Percentiles rank a stretch among this genome's conserved stretches.
These are phyloP conservation scores for Saururus chinensis DNA, from an alignment of 164 flowering plant species.

Conservation along the genomic window DNA sequence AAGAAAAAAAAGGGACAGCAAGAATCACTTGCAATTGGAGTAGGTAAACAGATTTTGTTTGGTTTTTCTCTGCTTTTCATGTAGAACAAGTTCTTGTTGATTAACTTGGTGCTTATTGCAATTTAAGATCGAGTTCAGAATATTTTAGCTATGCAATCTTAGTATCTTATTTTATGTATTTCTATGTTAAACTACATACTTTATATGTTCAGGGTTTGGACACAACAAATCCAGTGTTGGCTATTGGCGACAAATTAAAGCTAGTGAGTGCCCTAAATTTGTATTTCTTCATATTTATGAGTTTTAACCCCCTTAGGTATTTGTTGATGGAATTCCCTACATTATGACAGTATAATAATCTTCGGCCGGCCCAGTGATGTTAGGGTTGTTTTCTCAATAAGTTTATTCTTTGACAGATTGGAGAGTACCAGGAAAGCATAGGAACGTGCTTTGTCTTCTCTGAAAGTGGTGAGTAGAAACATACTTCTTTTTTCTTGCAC, in stretches of 20 bases:
- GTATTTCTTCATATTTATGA: background rate
- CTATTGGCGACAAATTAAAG: background rate
- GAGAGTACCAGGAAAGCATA: slow-evolving; percentile 65
- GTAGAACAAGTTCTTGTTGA: background rate
- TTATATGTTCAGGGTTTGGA: background rate
- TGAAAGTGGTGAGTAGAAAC: slow-evolving; percentile 36
- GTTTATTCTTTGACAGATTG: slow-evolving; percentile 30
- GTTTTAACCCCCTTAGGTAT: background rate
- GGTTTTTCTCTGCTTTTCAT: background rate
- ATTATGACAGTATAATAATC: background rate
- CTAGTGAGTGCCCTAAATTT: background rate
- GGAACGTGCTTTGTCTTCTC: slow-evolving; percentile 61
- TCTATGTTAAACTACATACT: background rate
- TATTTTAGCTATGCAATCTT: background rate
- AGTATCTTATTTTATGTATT: background rate
- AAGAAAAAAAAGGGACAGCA: too few relatives aligned
- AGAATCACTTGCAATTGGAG: too few relatives aligned
- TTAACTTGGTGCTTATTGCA: background rate
- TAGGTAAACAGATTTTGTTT: too few relatives aligned
- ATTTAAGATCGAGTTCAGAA: background rate
- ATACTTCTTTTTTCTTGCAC: too few relatives aligned
- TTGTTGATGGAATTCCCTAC: background rate
- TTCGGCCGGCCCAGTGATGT: background rate
- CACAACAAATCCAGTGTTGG: background rate
- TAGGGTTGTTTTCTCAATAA: background rate